Base-by-base conservation (phyloP, 2,329 filamentous ascomycete genomes). In the Ophiosphaerella narmari region DNA sequence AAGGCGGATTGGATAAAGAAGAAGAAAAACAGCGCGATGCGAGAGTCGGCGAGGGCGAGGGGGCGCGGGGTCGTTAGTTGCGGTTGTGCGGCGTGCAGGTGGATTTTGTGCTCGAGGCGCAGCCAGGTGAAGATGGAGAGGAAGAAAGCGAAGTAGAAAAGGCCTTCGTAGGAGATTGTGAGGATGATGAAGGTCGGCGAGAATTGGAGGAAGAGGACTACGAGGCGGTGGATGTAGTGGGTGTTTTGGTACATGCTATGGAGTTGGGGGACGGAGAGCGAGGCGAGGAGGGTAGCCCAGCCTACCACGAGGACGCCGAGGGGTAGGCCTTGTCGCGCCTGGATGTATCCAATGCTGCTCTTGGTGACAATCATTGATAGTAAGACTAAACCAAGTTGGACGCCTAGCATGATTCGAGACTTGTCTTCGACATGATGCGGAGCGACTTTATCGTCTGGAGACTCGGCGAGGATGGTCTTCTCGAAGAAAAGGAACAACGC, bases 151-250 rank as follows among this genome's bases (percentile, higher is more conserved):
- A 97, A 85, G 74, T 97, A 99, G 73, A 99, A 99, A 2, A 99
- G 81, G 0, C 93, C 93, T 74, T 99, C 94, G 75, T 96, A 99
- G 0, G 93, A 97, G 62, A 97, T 97, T 7, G 92, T 96, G 43
- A 99, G 84, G 65, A 99, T 93, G 68, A 99, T 88, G 74, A 97
- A 99, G 1, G 89, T 88, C 0, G 94, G 94, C 0, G 93, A 89
- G 70, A 95, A 97, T 5, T 92, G 89, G 41, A 99, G 80, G 77
- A 97, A 99, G 46, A 97, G 86, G 62, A 96, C 84, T 59, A 92
- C 82, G 4, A 99, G 79, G 21, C 92, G 87, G 72, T 97, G 92
- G 60, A 97, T 83, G 72, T 97, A 97, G 75, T 97, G 87, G 60
- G 81, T 88, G 70, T 90, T 94, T 1, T 91, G 88, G 57, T 89